Percentiles rank a stretch among this genome's conserved stretches.
phyloP scores from a whole-genome alignment of 805 yeast genomes.

The Teunomyces atbi region DNA sequence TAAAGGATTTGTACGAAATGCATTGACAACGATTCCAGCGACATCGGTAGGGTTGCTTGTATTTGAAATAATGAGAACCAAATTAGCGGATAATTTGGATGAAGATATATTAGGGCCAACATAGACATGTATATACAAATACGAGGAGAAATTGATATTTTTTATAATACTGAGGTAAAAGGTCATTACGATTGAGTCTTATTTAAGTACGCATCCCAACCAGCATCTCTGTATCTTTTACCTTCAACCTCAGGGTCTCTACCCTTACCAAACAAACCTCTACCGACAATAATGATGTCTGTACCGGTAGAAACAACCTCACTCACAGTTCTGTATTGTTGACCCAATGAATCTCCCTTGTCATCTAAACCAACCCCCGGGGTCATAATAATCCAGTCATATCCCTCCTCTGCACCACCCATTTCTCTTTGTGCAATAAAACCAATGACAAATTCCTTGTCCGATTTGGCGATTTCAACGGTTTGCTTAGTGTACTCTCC shows the following conservation, averaged over 20 bases:
- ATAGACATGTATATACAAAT: conserved; percentile 1
- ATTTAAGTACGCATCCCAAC: conserved; percentile 85
- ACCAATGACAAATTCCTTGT: conserved; percentile 90
- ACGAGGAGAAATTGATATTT: background rate
- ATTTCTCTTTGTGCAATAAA: conserved; percentile 91
- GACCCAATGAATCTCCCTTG: conserved; percentile 93
- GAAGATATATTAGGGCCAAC: conserved; percentile 12
- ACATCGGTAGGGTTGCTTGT: conserved; percentile 84
- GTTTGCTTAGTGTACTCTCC: conserved; percentile 89
- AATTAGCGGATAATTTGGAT: conserved; percentile 31
- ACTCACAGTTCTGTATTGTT: conserved; percentile 90
- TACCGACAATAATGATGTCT: conserved; percentile 95
- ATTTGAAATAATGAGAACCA: conserved; percentile 73
- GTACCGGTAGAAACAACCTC: conserved; percentile 84
- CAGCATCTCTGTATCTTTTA: conserved; percentile 84
- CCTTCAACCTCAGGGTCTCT: conserved; percentile 90
- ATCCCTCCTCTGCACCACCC: conserved; percentile 80
- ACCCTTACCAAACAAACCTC: conserved; percentile 93
- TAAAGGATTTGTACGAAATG: conserved; percentile 72
- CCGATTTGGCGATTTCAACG: conserved; percentile 79
- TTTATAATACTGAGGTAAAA: background rate
- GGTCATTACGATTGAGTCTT: conserved; percentile 16
- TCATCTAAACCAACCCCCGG: conserved; percentile 99
- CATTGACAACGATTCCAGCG: conserved; percentile 78
- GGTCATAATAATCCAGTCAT: conserved; percentile 95